Evolutionary conservation across 768 basidiomycete species (phyloP), one percentile per base, ranked within the genome.

Genomic region (Trametes gibbosa): DNA sequence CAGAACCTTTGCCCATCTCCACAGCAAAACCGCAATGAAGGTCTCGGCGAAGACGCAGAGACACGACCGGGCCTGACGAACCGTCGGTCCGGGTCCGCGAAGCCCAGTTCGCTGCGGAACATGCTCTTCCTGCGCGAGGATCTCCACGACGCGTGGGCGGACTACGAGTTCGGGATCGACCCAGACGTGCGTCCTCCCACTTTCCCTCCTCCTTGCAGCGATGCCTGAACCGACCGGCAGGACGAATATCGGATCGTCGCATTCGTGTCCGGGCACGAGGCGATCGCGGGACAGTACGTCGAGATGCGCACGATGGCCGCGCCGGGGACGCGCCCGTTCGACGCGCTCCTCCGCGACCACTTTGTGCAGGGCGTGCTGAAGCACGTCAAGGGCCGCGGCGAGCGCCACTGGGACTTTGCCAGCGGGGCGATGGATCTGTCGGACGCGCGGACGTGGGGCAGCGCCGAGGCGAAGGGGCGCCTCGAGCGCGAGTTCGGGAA

Each of bases 361-460:
- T 72, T 75, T 56, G 58, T 62, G 21, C 71, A 74, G 51, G 69
- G 72, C 29, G 27, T 74, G 3, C 60, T 73, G 14, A 73, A 72
- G 53, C 63, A 75, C 67, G 66, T 75, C 63, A 73, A 67, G 48
- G 74, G 73, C 13, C 53, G 65, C 59, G 71, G 69, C 12, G 71
- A 74, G 48, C 53, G 62, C 21, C 63, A 42, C 23, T 72, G 70
- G 70, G 64, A 68, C 47, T 56, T 67, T 50, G 62, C 59, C 45
- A 43, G 19, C 9, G 56, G 61, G 10, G 45, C 50, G 32, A 55
- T 62, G 35, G 56, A 63, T 56, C 56, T 70, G n/a, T 72, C 70
- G 13, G 66, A 64, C 19, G 12, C 7, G 41, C 42, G 57, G 35
- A 59, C 66, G 16, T 70, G 69, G 69, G 65, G 68, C 23, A 62